phyloP scores from a whole-genome alignment of 305 asterid genomes.

The Fraxinus sp. region DNA sequence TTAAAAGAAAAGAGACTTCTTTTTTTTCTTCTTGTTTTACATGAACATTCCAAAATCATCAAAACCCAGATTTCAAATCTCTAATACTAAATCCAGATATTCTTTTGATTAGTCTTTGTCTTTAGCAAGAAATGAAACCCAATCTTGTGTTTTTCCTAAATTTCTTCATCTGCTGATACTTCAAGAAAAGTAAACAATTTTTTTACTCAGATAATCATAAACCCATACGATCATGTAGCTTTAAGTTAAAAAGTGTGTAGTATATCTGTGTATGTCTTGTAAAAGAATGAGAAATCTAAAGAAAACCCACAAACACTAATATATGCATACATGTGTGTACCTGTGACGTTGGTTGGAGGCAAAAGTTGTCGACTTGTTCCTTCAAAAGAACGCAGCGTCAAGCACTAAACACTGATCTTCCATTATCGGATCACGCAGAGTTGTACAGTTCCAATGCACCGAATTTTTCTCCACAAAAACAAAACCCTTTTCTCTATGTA shows the following conservation, averaged over 20 bases:
- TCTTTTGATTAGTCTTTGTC: neutral
- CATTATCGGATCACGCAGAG: slow-evolving; percentile 42
- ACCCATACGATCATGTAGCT: slow-evolving; percentile 10
- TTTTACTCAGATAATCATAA: slow-evolving; percentile 20
- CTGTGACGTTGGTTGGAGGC: slow-evolving; percentile 42
- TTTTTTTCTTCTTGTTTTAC: neutral
- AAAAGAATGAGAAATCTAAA: slow-evolving; percentile 18
- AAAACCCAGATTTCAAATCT: neutral
- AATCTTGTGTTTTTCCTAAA: slow-evolving; percentile 17
- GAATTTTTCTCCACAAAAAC: neutral
- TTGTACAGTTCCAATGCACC: slow-evolving; percentile 7
- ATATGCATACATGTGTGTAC: slow-evolving; percentile 31
- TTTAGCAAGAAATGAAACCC: slow-evolving; percentile 12
- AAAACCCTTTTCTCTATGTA: slow-evolving; percentile 18
- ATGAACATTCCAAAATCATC: neutral
- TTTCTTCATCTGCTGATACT: slow-evolving; percentile 6
- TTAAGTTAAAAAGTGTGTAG: neutral
- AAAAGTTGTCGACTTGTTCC: slow-evolving; percentile 45
- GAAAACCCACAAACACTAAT: slow-evolving; percentile 26
- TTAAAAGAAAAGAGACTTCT: neutral
- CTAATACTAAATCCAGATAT: neutral
- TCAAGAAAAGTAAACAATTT: slow-evolving; percentile 32
- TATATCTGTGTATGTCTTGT: slow-evolving; percentile 4
- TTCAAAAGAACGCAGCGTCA: slow-evolving; percentile 67
- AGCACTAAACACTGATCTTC: slow-evolving; percentile 74